Conservation (phyloP, 2,329 filamentous ascomycete genomes). For the Lasiodiplodia gonubiensis region DNA sequence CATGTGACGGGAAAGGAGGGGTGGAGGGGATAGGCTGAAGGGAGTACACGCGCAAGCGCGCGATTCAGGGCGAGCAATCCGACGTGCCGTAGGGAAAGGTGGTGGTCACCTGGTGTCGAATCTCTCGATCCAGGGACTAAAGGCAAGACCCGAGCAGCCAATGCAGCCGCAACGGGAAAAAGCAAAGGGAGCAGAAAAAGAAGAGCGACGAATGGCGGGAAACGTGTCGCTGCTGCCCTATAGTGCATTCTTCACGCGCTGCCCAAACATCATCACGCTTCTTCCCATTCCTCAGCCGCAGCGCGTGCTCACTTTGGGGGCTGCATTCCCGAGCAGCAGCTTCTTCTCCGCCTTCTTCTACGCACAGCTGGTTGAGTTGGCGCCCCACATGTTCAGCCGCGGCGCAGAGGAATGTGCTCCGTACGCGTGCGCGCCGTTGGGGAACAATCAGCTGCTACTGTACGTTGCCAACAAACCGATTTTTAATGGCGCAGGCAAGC, state of each 20-base stretch:
- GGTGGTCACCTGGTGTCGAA: not conserved
- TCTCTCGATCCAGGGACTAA: not conserved
- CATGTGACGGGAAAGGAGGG: not conserved
- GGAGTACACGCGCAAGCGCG: too few relatives aligned
- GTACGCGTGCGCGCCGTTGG: not conserved
- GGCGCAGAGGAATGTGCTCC: not conserved
- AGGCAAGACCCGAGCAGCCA: not conserved
- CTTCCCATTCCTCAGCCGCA: constrained; percentile 14
- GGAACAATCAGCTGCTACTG: not conserved
- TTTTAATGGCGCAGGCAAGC: constrained; percentile 4
- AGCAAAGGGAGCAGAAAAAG: not conserved
- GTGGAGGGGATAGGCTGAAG: not conserved
- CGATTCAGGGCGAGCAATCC: not conserved
- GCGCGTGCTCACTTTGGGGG: not conserved
- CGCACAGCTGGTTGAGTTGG: not conserved
- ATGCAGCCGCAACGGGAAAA: constrained; percentile 1
- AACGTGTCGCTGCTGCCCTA: not conserved
- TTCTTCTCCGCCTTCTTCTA: constrained; percentile 1
- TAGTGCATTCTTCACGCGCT: constrained; percentile 8
- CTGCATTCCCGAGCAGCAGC: constrained; percentile 3
- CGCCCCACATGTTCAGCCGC: not conserved
- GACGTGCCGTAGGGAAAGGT: not conserved
- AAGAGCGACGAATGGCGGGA: not conserved
- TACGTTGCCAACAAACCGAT: not conserved
- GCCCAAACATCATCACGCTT: not conserved